These are phyloP conservation scores for Arabidopsis hybrid DNA, from an alignment of 441 rosid species.

Conservation along the genomic window DNA sequence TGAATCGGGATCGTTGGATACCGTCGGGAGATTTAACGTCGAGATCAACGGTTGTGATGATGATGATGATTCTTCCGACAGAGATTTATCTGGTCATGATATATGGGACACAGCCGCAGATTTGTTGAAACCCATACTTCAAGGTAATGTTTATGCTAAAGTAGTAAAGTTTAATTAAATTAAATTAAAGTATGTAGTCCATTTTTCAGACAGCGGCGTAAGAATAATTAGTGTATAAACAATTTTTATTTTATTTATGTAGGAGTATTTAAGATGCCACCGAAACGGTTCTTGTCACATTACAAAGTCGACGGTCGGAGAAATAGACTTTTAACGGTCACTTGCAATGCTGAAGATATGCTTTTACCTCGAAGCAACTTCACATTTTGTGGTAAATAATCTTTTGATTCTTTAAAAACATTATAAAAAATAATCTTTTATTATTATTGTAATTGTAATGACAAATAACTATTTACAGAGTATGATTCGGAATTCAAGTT, in stretches of 20 bases:
- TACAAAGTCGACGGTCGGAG: constrained; percentile 70
- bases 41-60: constrained; percentile 47
- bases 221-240: background rate
- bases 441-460: background rate
- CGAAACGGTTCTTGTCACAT: constrained; percentile 83
- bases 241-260: background rate
- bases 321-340: constrained; percentile 65
- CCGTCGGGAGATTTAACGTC: constrained; percentile 62
- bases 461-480: constrained; percentile 50
- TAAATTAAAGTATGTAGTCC: constrained; percentile 33
- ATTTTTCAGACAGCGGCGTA: constrained; percentile 43
- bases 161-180: constrained; percentile 28
- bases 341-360: constrained; percentile 96
- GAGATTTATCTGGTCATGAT: constrained; percentile 38
- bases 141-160: constrained; percentile 52
- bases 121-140: constrained; percentile 70
- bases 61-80: constrained; percentile 21
- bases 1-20: constrained; percentile 71
- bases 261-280: constrained; percentile 90
- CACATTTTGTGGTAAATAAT: constrained; percentile 67
- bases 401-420: background rate
- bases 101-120: constrained; percentile 67
- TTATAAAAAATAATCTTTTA: background rate
- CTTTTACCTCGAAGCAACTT: constrained; percentile 79
- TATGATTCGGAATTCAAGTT: constrained; percentile 65